A percentile compares a stretch with the other conserved stretches of the same genome.
Conservation (phyloP, 495 filamentous ascomycete species). For the Talaromyces liani region DNA sequence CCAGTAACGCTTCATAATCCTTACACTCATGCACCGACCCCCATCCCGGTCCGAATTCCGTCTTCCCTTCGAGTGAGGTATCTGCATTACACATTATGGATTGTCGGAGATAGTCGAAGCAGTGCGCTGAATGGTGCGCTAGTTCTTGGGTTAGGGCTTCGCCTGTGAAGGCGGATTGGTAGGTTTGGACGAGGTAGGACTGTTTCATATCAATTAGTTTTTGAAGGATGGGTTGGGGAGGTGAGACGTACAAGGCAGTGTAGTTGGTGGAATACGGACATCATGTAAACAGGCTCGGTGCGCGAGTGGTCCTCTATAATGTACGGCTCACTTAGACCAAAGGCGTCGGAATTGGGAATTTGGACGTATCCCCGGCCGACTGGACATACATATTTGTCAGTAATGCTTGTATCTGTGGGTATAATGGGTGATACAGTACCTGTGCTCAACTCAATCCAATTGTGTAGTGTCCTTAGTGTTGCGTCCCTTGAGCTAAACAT, state of each 20-base stretch:
- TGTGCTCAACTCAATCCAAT: conserved; percentile 3
- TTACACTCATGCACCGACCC: conserved; percentile 31
- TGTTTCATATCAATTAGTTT: background rate
- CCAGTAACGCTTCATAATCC: conserved; percentile 31
- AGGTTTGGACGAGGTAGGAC: conserved; percentile 4
- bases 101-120: conserved; percentile 43
- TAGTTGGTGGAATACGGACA: conserved; percentile 7
- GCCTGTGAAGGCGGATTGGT: conserved; percentile 1
- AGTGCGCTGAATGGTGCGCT: conserved; percentile 39
- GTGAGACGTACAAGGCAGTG: conserved; percentile 7
- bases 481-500: background rate
- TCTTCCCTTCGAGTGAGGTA: conserved; percentile 38
- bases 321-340: background rate
- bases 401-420: background rate
- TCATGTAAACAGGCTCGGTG: conserved; percentile 2
- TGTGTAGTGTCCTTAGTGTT: conserved; percentile 1
- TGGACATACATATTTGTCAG: background rate
- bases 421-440: background rate
- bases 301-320: background rate
- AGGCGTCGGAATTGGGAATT: background rate
- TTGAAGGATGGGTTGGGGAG: background rate
- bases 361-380: conserved; percentile 4
- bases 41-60: conserved; percentile 33
- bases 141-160: conserved; percentile 1
- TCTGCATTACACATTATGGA: conserved; percentile 39